Conservation (phyloP, 108 stramenopile genomes). For the Pseudonitzschia delicatissima region DNA sequence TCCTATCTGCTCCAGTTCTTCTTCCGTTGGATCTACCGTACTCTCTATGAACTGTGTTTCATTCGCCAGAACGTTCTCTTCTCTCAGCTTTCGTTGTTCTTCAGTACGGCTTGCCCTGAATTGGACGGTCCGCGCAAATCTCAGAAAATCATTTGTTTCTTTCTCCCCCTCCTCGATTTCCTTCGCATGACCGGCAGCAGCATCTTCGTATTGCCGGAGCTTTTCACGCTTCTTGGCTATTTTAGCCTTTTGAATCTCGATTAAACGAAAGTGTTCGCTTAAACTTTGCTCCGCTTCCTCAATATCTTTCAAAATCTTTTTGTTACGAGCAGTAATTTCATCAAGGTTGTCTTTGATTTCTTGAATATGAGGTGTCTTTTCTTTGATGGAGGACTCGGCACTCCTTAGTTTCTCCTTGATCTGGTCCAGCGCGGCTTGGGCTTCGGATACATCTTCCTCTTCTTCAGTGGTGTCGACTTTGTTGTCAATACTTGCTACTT, state of each 20-base stretch:
- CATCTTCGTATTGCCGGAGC: conserved; percentile 52
- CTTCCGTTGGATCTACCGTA: conserved; percentile 48
- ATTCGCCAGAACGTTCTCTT: conserved; percentile 2
- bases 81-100: conserved; percentile 18
- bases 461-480: conserved; percentile 72
- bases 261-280: conserved; percentile 41
- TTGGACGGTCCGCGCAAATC: conserved; percentile 13
- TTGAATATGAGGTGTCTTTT: conserved; percentile 46
- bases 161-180: conserved; percentile 17
- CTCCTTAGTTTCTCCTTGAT: conserved; percentile 35
- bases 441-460: conserved; percentile 60
- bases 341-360: conserved; percentile 41
- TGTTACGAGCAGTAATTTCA: conserved; percentile 64
- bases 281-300: conserved; percentile 49
- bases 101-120: not conserved
- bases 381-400: conserved; percentile 42
- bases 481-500: conserved; percentile 54
- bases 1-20: conserved; percentile 71
- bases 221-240: conserved; percentile 53
- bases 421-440: conserved; percentile 45
- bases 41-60: conserved; percentile 10
- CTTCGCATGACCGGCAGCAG: conserved; percentile 26
- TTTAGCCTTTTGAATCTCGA: conserved; percentile 45
- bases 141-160: conserved; percentile 15
- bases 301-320: conserved; percentile 63